phyloP scores from a whole-genome alignment of 306 rosid genomes.

The Malus orientalis region DNA sequence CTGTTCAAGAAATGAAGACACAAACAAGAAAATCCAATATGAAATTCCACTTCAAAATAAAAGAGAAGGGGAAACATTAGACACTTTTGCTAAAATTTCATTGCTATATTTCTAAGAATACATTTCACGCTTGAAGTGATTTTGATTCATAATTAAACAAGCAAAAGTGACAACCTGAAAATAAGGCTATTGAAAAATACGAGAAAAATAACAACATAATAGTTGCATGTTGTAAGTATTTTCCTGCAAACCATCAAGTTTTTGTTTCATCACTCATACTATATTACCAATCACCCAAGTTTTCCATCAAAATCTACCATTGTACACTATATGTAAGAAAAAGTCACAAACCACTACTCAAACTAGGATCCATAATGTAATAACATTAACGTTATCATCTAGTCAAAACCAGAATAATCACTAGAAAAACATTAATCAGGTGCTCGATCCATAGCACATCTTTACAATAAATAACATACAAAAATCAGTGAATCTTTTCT shows the following conservation, averaged over 20 bases:
- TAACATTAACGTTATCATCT: not conserved
- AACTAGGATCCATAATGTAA: not conserved
- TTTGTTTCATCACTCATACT: not conserved
- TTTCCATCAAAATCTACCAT: not conserved
- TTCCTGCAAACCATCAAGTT: not conserved
- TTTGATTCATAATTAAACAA: not conserved
- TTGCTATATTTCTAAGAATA: not conserved
- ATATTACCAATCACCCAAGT: not conserved
- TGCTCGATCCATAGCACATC: not conserved
- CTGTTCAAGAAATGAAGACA: constrained; percentile 31
- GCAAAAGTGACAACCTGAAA: not conserved
- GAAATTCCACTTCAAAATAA: not conserved
- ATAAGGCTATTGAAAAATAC: not conserved
- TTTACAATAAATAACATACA: constrained; percentile 37
- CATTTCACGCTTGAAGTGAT: not conserved
- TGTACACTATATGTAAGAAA: not conserved
- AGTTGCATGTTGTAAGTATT: not conserved
- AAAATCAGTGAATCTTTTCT: constrained; percentile 54
- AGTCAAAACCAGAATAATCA: not conserved
- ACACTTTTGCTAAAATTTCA: not conserved
- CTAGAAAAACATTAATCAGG: not conserved
- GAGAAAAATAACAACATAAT: not conserved
- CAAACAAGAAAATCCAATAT: constrained; percentile 5
- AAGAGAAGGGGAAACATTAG: not conserved
- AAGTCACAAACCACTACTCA: not conserved